These are phyloP conservation scores for Teunomyces cretensis DNA, from an alignment of 805 yeast species.

Conservation along the genomic window DNA sequence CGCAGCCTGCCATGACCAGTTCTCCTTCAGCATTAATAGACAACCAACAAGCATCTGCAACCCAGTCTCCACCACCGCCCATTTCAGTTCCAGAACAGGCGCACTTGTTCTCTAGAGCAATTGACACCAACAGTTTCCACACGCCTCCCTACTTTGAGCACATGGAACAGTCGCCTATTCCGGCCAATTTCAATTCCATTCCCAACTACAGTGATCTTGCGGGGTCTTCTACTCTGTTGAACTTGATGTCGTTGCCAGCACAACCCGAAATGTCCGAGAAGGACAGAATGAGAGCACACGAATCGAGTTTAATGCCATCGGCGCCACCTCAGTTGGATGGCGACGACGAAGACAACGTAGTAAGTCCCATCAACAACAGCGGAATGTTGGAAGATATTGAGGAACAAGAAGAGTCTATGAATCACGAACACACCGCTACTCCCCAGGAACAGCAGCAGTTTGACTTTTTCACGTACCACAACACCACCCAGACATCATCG, in stretches of 20 bases:
- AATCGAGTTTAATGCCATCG: slow-evolving; percentile 63
- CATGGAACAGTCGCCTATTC: slow-evolving; percentile 5
- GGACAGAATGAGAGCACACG: slow-evolving; percentile 52
- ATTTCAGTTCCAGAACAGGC: not conserved
- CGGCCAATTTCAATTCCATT: slow-evolving; percentile 6
- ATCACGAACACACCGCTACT: not conserved
- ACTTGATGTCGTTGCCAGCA: not conserved
- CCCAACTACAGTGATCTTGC: slow-evolving; percentile 9
- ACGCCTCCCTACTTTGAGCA: slow-evolving; percentile 31
- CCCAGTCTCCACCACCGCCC: slow-evolving; percentile 3
- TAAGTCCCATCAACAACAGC: slow-evolving; percentile 8
- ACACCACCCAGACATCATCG: slow-evolving; percentile 6
- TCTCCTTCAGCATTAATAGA: slow-evolving; percentile 1
- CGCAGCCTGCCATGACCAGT: not conserved
- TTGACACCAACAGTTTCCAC: slow-evolving; percentile 17
- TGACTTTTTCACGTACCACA: slow-evolving; percentile 12
- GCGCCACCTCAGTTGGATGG: slow-evolving; percentile 36
- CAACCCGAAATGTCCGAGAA: slow-evolving; percentile 50
- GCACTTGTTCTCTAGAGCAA: slow-evolving; percentile 1
- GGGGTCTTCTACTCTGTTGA: not conserved
- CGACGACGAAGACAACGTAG: slow-evolving; percentile 16
- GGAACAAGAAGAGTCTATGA: slow-evolving; percentile 6
- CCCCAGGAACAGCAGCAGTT: slow-evolving; percentile 1
- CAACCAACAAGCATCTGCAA: not conserved
- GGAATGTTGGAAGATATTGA: slow-evolving; percentile 1